Evolutionary conservation across 1,284 basidiomycete genomes (phyloP), one percentile per base, ranked within the genome.

Genomic region (Tausonia pullulans): DNA sequence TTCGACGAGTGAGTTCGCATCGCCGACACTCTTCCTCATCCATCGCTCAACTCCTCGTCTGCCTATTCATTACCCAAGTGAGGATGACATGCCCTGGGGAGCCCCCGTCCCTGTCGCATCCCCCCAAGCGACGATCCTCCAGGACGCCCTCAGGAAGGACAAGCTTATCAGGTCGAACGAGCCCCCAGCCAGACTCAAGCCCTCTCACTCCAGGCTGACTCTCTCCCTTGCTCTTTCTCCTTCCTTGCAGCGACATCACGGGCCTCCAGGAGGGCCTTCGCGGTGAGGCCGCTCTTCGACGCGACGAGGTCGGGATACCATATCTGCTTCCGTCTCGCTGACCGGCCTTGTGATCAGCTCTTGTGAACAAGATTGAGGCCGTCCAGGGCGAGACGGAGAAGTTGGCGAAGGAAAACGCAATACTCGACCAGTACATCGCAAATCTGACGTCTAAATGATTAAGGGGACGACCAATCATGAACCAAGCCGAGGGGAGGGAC

Each of bases 401-500:
- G 64, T 55, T 65, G 9, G 60, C 64, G 8, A 60, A 56, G 10
- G 64, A 65, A 44, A 65, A 65, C 56, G n/a, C 46, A 9, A 39
- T 65, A 16, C 64, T 65, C 5, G 64, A 65, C 50, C 64, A 61
- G 50, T 65, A 65, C 58, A 62, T 65, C 40, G 55, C 59, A 40
- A 65, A 65, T 16, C 60, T 65, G 27, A 49, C 60, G 27, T 27
- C 27, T 27, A 27, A 27, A 27, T 27, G 27, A 27, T 27, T 27
- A 1, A 27, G 27, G 27, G 27, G 27, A 27, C 27, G 27, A 27
- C 27, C 27, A 27, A 27, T 27, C 27, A 27, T 27, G 27, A 27
- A 27, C 27, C 27, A 27, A 27, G 27, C 27, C 27, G 27, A 27
- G 27, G 27, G 27, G 27, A 27, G 27, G 27, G 27, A 27, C 27